A percentile compares a stretch with the other conserved stretches of the same genome.
These are phyloP conservation scores for Fusarium sp. DNA, from an alignment of 2,329 filamentous ascomycete genomes.

Conservation along the genomic window DNA sequence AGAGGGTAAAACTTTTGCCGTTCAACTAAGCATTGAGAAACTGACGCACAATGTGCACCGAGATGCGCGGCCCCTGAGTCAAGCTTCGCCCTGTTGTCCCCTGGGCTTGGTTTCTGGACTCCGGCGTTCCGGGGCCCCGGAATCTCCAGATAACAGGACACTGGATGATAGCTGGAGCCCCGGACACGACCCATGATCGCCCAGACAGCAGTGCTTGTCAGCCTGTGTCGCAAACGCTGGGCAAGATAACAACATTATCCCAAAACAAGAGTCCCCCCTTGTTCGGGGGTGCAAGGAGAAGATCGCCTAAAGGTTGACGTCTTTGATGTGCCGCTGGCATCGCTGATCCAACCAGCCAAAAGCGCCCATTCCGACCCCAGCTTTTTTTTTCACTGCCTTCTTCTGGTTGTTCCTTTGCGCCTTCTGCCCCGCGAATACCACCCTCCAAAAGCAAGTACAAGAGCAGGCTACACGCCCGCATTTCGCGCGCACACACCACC, in stretches of 20 bases:
- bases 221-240: constrained; percentile 19
- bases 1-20: background rate
- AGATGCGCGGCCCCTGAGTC: constrained; percentile 30
- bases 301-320: constrained; percentile 40
- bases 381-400: constrained; percentile 21
- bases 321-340: constrained; percentile 26
- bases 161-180: constrained; percentile 22
- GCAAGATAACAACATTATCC: constrained; percentile 17
- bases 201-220: constrained; percentile 1
- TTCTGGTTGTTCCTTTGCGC: background rate
- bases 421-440: constrained; percentile 37
- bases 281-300: background rate
- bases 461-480: constrained; percentile 27
- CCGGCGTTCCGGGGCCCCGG: constrained; percentile 35
- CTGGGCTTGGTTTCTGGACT: constrained; percentile 21
- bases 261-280: background rate
- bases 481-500: constrained; percentile 38
- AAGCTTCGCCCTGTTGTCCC: constrained; percentile 15
- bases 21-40: constrained; percentile 21
- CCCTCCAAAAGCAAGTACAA: constrained; percentile 32
- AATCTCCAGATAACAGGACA: constrained; percentile 37
- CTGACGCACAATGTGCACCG: constrained; percentile 17
- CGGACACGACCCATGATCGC: constrained; percentile 19
- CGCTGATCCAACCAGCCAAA: constrained; percentile 38
- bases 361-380: constrained; percentile 36